These are phyloP conservation scores for Chalara sp. DNA, from an alignment of 2,329 filamentous ascomycete species.

Conservation along the genomic window DNA sequence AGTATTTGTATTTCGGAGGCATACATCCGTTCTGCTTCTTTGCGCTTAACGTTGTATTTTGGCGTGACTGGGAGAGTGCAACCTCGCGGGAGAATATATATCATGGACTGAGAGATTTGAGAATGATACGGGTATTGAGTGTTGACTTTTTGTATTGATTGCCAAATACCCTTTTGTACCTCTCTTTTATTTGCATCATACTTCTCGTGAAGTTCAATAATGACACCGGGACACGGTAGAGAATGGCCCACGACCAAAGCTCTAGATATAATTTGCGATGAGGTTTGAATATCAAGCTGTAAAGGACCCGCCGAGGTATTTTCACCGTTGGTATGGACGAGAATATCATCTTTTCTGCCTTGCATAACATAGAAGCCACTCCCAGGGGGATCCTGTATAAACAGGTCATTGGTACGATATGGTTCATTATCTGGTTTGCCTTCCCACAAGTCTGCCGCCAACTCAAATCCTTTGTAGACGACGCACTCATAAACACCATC, in stretches of 20 bases:
- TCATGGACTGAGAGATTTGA: constrained; percentile 21
- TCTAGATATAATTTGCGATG: constrained; percentile 18
- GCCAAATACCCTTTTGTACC: constrained; percentile 11
- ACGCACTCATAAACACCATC: constrained; percentile 25
- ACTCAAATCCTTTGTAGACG: constrained; percentile 25
- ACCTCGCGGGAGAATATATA: constrained; percentile 19
- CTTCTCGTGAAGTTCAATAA: constrained; percentile 20
- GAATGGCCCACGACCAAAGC: constrained; percentile 22
- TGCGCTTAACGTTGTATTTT: constrained; percentile 27
- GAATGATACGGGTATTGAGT: constrained; percentile 17
- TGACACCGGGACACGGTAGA: constrained; percentile 18
- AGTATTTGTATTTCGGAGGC: constrained; percentile 17
- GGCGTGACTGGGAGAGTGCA: constrained; percentile 23
- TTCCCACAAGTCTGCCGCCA: constrained; percentile 28
- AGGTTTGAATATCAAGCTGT: constrained; percentile 23
- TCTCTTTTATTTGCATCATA: constrained; percentile 11
- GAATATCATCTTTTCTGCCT: constrained; percentile 27
- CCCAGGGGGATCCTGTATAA: constrained; percentile 24
- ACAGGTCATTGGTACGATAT: constrained; percentile 26
- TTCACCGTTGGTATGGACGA: constrained; percentile 27
- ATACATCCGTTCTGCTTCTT: constrained; percentile 23
- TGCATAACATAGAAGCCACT: constrained; percentile 24
- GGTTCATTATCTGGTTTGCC: constrained; percentile 18
- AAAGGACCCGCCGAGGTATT: constrained; percentile 24
- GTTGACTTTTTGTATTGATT: constrained; percentile 18